Conservation (phyloP, 129 eudicot species). For the Pulicaria dysenterica region DNA sequence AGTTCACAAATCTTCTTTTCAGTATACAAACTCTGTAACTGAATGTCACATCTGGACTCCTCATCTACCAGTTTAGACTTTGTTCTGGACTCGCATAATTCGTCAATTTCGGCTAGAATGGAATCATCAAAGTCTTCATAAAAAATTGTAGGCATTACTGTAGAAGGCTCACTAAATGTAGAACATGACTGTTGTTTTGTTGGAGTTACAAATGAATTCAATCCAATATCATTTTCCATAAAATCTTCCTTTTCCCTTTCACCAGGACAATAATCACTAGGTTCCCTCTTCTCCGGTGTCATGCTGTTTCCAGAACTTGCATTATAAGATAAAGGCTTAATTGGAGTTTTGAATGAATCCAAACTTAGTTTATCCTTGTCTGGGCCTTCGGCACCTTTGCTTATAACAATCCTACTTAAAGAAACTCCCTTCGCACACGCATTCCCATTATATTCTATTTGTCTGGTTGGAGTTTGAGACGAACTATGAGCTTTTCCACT, state of each 20-base stretch:
- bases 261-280: background rate
- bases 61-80: constrained; percentile 31
- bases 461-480: constrained; percentile 37
- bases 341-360: constrained; percentile 41
- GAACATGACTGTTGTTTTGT: constrained; percentile 23
- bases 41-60: constrained; percentile 23
- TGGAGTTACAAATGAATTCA: constrained; percentile 31
- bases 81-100: constrained; percentile 62
- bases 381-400: background rate
- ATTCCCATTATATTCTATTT: constrained; percentile 16
- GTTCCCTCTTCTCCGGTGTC: constrained; percentile 16
- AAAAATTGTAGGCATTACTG: constrained; percentile 26
- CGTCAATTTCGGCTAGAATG: constrained; percentile 75
- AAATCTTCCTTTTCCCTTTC: constrained; percentile 10
- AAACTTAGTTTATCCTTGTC: constrained; percentile 18
- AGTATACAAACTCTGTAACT: constrained; percentile 26
- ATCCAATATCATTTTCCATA: constrained; percentile 15
- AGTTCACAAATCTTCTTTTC: constrained; percentile 29
- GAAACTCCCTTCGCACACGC: constrained; percentile 24
- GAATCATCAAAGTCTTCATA: constrained; percentile 75
- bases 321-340: constrained; percentile 21
- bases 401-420: constrained; percentile 28
- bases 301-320: constrained; percentile 1
- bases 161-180: constrained; percentile 32
- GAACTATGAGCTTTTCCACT: constrained; percentile 16